Base-by-base conservation (phyloP, 2,329 filamentous ascomycete species). In the Penicillium vulpinum region DNA sequence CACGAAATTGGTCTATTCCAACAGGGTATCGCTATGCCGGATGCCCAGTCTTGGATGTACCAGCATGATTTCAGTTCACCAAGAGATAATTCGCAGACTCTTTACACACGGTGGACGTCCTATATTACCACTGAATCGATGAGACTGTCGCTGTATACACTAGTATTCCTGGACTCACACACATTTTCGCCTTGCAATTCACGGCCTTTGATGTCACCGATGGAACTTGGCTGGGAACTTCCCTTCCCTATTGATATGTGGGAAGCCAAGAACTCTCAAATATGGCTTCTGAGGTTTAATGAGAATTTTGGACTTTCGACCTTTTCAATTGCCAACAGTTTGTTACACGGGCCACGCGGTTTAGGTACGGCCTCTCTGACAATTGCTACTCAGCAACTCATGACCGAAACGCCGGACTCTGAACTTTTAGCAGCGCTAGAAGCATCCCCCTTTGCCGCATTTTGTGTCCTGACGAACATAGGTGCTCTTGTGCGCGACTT, bases 141-240 rank as follows among this genome's bases (percentile, higher is more conserved):
- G 60, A 72, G 71, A 48, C 51, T 73, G 4, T 66, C 61, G 39
- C 60, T 72, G 43, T 68, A 72, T 47, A 62, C 67, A 5, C 61
- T 73, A 1, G 53, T 69, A 0, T 72, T 70, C 40, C 11, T 54
- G 16, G 70, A 70, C 51, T 69, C 63, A 6, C 68, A 73, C 16
- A 61, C 70, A 2, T 68, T 69, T 26, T 63, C 61, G 9, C 63
- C 70, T 7, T 71, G 68, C 51, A 74, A 73, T 40, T 60, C 64
- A 18, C 64, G 71, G 1, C 60, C 68, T 7, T 39, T 71, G 7
- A 63, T 70, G 22, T 72, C 68, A 2, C 60, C 71, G 0, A 64
- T 73, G 38, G 71, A 73, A 45, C 62, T 74, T 35, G 70, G 67
- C 36, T 74, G 72, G 72, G 72, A 73, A n/a, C 57, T 74, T 2